Conservation (phyloP, 257 asterid species). For the Schizonepeta tenuifolia region DNA sequence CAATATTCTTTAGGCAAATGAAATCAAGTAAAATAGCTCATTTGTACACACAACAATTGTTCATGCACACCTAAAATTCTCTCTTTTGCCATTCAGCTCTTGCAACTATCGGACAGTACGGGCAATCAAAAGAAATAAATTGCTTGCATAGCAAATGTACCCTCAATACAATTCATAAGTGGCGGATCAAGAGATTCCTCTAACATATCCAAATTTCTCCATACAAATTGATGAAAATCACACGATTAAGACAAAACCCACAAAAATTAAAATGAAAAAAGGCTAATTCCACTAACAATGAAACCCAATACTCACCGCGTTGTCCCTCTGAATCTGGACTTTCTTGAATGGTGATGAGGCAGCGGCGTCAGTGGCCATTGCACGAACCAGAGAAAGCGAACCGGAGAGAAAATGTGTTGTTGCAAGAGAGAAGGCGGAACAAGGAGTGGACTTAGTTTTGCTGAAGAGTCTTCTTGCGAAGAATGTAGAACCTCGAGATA, state of each 20-base stretch:
- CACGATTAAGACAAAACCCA: neutral
- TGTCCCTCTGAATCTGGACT: conserved; percentile 79
- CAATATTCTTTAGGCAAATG: neutral
- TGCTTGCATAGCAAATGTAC: neutral
- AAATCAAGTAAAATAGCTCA: neutral
- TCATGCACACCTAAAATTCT: conserved; percentile 9
- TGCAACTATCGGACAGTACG: neutral
- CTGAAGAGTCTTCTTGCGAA: conserved; percentile 35
- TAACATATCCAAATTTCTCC: neutral
- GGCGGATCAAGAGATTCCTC: neutral
- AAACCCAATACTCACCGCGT: conserved; percentile 49
- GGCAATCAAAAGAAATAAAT: neutral
- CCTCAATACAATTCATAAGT: neutral
- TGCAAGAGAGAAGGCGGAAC: conserved; percentile 34
- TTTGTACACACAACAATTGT: neutral
- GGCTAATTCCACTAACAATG: neutral
- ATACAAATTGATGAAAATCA: neutral
- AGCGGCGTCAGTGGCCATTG: conserved; percentile 74
- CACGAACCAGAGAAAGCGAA: conserved; percentile 49
- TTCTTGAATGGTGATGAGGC: conserved; percentile 75
- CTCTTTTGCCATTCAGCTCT: neutral
- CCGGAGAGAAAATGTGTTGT: conserved; percentile 31
- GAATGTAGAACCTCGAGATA: conserved; percentile 38
- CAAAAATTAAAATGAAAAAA: neutral
- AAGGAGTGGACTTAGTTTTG: conserved; percentile 20